Evolutionary conservation across 495 filamentous ascomycete genomes (phyloP).

Genomic region (Xylaria venustula): DNA sequence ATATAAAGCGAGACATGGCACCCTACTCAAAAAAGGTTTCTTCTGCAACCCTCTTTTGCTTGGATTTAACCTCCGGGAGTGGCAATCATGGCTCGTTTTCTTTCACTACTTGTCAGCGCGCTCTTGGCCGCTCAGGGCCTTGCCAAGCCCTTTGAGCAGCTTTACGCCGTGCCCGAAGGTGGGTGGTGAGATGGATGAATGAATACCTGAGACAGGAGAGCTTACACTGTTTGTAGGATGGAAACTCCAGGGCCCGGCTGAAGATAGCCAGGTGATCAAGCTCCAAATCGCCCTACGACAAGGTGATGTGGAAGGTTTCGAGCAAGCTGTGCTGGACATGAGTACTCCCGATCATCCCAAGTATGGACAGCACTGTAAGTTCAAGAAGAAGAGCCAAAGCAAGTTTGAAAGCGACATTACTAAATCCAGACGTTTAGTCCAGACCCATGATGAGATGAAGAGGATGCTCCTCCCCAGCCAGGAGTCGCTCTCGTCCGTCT

Average conservation of each 20-base stretch:
- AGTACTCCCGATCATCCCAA: slow-evolving; percentile 55
- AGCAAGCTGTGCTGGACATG: slow-evolving; percentile 57
- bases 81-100: slow-evolving; percentile 17
- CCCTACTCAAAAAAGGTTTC: background rate
- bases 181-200: background rate
- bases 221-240: slow-evolving; percentile 14
- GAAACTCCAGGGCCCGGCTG: slow-evolving; percentile 18
- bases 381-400: background rate
- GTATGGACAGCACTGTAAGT: slow-evolving; percentile 56
- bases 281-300: slow-evolving; percentile 52
- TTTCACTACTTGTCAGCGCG: slow-evolving; percentile 12
- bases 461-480: slow-evolving; percentile 43
- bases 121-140: slow-evolving; percentile 17
- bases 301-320: slow-evolving; percentile 50
- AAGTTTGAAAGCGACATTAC: background rate
- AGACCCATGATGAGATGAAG: slow-evolving; percentile 46
- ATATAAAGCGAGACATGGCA: slow-evolving; percentile 3
- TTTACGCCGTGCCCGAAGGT: slow-evolving; percentile 11
- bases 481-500: slow-evolving; percentile 33
- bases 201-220: background rate
- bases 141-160: slow-evolving; percentile 17
- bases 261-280: slow-evolving; percentile 16
- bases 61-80: background rate
- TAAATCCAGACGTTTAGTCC: slow-evolving; percentile 31
- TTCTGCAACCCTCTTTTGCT: background rate